Percentiles rank a stretch among this genome's conserved stretches.
Evolutionary conservation across 1,284 basidiomycete species (phyloP).

Genomic region (Trametes pubescens): DNA sequence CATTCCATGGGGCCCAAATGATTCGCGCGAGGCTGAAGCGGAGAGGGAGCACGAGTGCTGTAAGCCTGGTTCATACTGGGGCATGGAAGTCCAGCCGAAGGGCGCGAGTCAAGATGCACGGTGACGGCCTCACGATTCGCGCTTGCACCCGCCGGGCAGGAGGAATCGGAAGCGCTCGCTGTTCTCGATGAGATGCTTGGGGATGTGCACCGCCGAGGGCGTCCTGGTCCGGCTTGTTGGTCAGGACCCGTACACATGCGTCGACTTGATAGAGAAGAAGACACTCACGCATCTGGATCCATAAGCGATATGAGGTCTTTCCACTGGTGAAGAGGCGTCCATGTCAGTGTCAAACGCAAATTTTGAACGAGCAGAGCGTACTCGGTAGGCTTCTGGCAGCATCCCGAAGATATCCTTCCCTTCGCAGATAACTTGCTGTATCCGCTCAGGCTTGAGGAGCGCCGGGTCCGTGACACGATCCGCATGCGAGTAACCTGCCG

Average conservation of each 20-base stretch:
- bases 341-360: slow-evolving; percentile 6
- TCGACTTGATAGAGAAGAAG: background rate
- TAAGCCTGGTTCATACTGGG: too few relatives aligned
- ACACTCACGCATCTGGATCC: slow-evolving; percentile 57
- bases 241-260: slow-evolving; percentile 30
- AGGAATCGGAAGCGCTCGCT: slow-evolving; percentile 61
- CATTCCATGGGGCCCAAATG: background rate
- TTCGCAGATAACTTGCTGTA: slow-evolving; percentile 66
- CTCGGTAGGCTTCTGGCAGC: slow-evolving; percentile 68
- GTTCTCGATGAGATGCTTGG: slow-evolving; percentile 59
- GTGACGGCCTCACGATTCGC: slow-evolving; percentile 20
- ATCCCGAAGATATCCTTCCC: slow-evolving; percentile 74
- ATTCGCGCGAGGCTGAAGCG: too few relatives aligned
- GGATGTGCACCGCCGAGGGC: slow-evolving; percentile 59
- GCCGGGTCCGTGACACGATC: slow-evolving; percentile 67
- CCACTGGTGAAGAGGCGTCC: slow-evolving; percentile 47
- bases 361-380: background rate
- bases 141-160: slow-evolving; percentile 63
- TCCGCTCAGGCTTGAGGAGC: slow-evolving; percentile 58
- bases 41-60: too few relatives aligned
- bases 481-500: slow-evolving; percentile 64
- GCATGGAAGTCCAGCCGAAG: background rate
- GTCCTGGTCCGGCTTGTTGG: slow-evolving; percentile 38
- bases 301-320: slow-evolving; percentile 59
- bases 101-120: background rate